phyloP scores from a whole-genome alignment of 257 asterid genomes.

The Jacaranda mimosifolia region DNA sequence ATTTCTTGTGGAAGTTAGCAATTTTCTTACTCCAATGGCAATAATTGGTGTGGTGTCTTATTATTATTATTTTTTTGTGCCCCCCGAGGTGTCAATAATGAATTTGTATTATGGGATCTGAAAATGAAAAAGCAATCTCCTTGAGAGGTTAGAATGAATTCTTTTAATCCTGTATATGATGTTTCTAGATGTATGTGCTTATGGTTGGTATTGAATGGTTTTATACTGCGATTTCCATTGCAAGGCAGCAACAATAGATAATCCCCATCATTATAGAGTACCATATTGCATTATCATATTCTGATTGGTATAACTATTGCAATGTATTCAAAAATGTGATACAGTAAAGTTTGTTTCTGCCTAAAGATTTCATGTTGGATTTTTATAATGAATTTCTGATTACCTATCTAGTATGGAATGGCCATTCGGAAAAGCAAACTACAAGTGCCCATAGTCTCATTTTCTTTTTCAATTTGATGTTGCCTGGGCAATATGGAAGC shows the following conservation, averaged over 20 bases:
- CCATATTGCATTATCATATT: constrained; percentile 9
- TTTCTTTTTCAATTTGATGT: constrained; percentile 29
- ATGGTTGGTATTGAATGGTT: constrained; percentile 1
- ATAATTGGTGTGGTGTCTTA: too few relatives aligned
- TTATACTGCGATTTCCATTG: constrained; percentile 72
- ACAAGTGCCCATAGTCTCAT: constrained; percentile 24
- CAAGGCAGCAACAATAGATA: constrained; percentile 87
- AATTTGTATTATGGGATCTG: constrained; percentile 95
- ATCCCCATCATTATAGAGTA: constrained; percentile 18
- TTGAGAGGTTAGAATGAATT: constrained; percentile 77
- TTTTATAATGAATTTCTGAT: too few relatives aligned
- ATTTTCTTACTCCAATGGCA: too few relatives aligned
- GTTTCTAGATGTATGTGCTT: constrained; percentile 15
- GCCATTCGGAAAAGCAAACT: not conserved
- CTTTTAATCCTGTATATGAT: constrained; percentile 8
- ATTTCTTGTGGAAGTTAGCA: too few relatives aligned
- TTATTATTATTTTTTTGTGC: constrained; percentile 24
- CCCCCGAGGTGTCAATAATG: constrained; percentile 93
- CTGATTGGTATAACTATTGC: constrained; percentile 10
- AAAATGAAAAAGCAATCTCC: constrained; percentile 95
- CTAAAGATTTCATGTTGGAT: too few relatives aligned
- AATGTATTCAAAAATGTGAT: not conserved
- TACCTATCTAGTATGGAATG: too few relatives aligned
- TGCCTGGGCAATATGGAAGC: constrained; percentile 91
- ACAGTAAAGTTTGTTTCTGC: not conserved